Conservation (phyloP, 2,329 filamentous ascomycete genomes). For the Fusarium redolens region DNA sequence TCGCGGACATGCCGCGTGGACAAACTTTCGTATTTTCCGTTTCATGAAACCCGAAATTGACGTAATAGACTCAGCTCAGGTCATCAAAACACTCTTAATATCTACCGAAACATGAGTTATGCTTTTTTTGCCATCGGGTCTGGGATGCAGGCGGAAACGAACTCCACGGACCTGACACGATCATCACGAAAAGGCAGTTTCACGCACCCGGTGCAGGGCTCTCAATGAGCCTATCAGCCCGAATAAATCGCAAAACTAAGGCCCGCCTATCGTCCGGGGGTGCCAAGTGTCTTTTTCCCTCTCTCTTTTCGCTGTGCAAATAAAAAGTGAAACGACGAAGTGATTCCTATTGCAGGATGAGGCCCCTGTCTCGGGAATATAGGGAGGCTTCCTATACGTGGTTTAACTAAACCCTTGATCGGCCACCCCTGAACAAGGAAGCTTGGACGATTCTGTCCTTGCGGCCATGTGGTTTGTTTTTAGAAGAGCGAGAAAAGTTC, state of each 20-base stretch:
- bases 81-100: background rate
- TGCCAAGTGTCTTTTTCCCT: background rate
- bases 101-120: slow-evolving; percentile 3
- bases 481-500: background rate
- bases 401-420: slow-evolving; percentile 31
- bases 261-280: background rate
- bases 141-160: background rate
- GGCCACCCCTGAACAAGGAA: slow-evolving; percentile 4
- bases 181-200: slow-evolving; percentile 25
- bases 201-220: slow-evolving; percentile 12
- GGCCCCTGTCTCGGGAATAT: slow-evolving; percentile 20
- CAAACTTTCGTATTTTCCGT: background rate
- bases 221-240: slow-evolving; percentile 6
- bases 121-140: background rate
- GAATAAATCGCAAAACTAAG: background rate
- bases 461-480: slow-evolving; percentile 35
- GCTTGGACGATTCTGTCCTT: slow-evolving; percentile 24
- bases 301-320: background rate
- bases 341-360: slow-evolving; percentile 3
- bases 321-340: slow-evolving; percentile 27
- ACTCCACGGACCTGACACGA: slow-evolving; percentile 25
- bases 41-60: background rate
- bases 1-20: background rate
- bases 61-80: background rate
- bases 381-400: slow-evolving; percentile 39